A percentile compares a stretch with the other conserved stretches of the same genome.
Conservation (phyloP, 2,329 filamentous ascomycete species). For the Cladosporium cucumerinum region DNA sequence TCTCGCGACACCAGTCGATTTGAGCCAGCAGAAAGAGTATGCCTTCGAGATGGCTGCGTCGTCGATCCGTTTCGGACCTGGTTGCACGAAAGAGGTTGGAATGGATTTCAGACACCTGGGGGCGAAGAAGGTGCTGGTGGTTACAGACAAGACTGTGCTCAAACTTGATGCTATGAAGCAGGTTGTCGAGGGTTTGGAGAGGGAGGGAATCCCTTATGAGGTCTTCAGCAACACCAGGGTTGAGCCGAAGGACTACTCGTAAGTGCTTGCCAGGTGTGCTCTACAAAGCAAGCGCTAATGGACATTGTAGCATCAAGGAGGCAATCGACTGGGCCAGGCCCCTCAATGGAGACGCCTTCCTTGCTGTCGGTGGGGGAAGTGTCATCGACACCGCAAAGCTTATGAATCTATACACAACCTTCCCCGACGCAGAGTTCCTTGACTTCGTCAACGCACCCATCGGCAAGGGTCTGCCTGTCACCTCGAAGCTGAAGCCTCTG, state of each 20-base stretch:
- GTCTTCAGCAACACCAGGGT: constrained; percentile 78
- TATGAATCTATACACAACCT: constrained; percentile 94
- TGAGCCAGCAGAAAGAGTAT: constrained; percentile 80
- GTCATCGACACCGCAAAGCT: constrained; percentile 98
- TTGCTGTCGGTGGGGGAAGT: constrained; percentile 87
- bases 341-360: constrained; percentile 78
- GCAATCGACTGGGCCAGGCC: constrained; percentile 84
- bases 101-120: constrained; percentile 97
- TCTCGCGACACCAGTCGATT: constrained; percentile 73
- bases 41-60: constrained; percentile 98
- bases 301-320: constrained; percentile 65
- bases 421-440: constrained; percentile 87
- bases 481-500: constrained; percentile 67
- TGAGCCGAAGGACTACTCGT: constrained; percentile 94
- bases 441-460: constrained; percentile 97
- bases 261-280: constrained; percentile 34
- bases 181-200: constrained; percentile 73
- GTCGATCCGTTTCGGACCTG: constrained; percentile 88
- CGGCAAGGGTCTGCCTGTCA: constrained; percentile 76
- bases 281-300: neutral
- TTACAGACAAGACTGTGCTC: constrained; percentile 80
- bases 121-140: constrained; percentile 80
- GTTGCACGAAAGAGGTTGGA: constrained; percentile 90
- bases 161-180: constrained; percentile 87
- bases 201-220: constrained; percentile 74